These are phyloP conservation scores for Elymus sibiricus DNA, from an alignment of 176 grass and related monocot species.

Conservation along the genomic window DNA sequence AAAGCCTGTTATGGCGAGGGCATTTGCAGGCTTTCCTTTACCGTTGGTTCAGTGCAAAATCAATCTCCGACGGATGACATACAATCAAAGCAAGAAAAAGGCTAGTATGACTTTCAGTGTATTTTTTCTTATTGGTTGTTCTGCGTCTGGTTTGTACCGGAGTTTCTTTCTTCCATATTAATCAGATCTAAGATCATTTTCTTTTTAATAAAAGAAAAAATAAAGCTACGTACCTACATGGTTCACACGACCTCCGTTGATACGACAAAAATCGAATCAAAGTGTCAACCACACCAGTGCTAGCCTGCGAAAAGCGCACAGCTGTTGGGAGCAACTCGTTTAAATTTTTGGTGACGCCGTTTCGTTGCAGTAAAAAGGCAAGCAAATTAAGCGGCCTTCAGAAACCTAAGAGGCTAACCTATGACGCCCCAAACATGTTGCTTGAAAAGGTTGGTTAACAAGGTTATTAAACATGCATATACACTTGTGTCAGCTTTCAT, in stretches of 20 bases:
- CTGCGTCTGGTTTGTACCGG: too few relatives aligned
- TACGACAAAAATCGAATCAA: neutral
- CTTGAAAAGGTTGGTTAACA: neutral
- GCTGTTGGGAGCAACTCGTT: neutral
- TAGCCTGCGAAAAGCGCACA: neutral
- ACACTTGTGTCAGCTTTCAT: constrained; percentile 22
- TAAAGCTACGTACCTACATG: neutral
- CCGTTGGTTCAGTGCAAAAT: too few relatives aligned
- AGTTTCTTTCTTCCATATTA: too few relatives aligned
- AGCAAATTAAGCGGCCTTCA: constrained; percentile 6
- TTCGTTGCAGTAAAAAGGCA: constrained; percentile 20
- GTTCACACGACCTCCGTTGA: neutral
- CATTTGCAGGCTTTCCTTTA: too few relatives aligned
- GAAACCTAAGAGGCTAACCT: constrained; percentile 10
- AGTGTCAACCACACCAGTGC: neutral
- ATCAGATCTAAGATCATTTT: too few relatives aligned
- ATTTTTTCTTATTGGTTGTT: too few relatives aligned
- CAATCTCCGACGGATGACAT: too few relatives aligned
- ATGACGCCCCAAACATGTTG: neutral
- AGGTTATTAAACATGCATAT: neutral
- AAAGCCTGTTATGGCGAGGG: too few relatives aligned
- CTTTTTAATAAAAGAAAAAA: too few relatives aligned
- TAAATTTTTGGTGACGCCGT: neutral
- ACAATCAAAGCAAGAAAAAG: too few relatives aligned
- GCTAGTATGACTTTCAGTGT: too few relatives aligned